These are phyloP conservation scores for Pisolithus albus DNA, from an alignment of 768 basidiomycete genomes.

Conservation along the genomic window DNA sequence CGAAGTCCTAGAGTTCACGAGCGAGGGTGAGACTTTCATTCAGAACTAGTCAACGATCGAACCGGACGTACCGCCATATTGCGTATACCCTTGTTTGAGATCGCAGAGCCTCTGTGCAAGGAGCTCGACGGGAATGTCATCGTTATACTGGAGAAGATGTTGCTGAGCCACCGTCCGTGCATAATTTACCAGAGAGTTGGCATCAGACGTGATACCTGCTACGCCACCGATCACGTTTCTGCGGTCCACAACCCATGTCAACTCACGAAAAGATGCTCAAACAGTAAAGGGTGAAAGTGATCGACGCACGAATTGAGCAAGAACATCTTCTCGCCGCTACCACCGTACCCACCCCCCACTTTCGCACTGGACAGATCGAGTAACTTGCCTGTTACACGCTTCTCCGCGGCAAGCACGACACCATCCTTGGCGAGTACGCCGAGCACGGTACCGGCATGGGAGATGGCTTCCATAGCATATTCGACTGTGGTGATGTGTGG, in stretches of 20 bases:
- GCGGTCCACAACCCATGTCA: conserved; percentile 2
- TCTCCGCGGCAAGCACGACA: conserved; percentile 89
- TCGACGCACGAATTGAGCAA: conserved; percentile 76
- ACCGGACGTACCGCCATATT: conserved; percentile 70
- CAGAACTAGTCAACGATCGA: neutral
- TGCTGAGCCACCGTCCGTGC: conserved; percentile 86
- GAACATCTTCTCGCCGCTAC: conserved; percentile 98
- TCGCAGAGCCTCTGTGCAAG: conserved; percentile 92
- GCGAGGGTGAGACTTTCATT: neutral
- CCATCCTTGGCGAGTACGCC: conserved; percentile 88
- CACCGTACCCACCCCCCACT: conserved; percentile 79
- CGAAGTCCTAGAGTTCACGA: conserved; percentile 60
- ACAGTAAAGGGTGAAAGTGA: neutral
- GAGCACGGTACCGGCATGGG: conserved; percentile 90
- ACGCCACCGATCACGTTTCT: conserved; percentile 96
- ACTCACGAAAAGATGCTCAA: neutral
- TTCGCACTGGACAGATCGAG: conserved; percentile 84
- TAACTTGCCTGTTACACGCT: conserved; percentile 97
- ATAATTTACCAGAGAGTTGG: conserved; percentile 94
- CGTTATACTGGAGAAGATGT: conserved; percentile 86
- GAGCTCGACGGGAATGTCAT: conserved; percentile 96
- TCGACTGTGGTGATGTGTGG: conserved; percentile 55
- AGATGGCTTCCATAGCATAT: conserved; percentile 99
- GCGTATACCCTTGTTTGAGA: conserved; percentile 98
- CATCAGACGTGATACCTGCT: conserved; percentile 94